A percentile compares a stretch with the other conserved stretches of the same genome.
phyloP scores from a whole-genome alignment of 768 basidiomycete genomes.

The Mycena galopus region DNA sequence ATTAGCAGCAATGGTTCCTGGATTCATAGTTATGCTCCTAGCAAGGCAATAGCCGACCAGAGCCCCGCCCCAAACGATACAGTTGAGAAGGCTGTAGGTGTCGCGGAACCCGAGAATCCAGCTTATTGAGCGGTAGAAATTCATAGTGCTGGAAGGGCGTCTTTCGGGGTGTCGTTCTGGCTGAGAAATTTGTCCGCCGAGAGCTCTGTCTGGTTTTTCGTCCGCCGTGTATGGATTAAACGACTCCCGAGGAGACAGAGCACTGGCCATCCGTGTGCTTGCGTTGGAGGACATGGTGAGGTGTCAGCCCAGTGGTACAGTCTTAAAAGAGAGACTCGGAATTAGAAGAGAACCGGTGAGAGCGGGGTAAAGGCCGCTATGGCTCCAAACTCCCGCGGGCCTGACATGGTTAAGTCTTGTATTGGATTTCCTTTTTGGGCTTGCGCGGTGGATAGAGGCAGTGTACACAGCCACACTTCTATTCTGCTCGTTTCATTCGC shows the following conservation, averaged over 20 bases:
- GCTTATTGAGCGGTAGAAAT: constrained; percentile 40
- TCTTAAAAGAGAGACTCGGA: background rate
- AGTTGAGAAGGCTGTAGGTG: constrained; percentile 38
- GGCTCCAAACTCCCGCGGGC: background rate
- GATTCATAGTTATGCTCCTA: constrained; percentile 37
- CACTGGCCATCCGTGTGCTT: constrained; percentile 1
- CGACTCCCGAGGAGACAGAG: constrained; percentile 11
- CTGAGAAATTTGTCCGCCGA: background rate
- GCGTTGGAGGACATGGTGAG: constrained; percentile 23
- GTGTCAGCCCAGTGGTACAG: background rate
- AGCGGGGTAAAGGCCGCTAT: background rate
- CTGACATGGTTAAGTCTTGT: background rate
- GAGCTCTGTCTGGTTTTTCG: constrained; percentile 8
- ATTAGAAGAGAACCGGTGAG: background rate
- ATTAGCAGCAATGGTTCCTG: background rate
- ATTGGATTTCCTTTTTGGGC: background rate
- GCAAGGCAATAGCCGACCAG: constrained; percentile 43
- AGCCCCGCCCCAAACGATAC: constrained; percentile 46
- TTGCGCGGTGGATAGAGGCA: background rate
- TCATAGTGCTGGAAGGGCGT: background rate
- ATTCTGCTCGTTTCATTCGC: too few species aligned
- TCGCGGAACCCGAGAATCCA: constrained; percentile 44
- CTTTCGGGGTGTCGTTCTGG: background rate
- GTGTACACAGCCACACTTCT: background rate
- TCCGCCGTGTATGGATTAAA: constrained; percentile 3